These are phyloP conservation scores for Xylaria hypoxylon DNA, from an alignment of 2,329 filamentous ascomycete genomes.

Conservation along the genomic window DNA sequence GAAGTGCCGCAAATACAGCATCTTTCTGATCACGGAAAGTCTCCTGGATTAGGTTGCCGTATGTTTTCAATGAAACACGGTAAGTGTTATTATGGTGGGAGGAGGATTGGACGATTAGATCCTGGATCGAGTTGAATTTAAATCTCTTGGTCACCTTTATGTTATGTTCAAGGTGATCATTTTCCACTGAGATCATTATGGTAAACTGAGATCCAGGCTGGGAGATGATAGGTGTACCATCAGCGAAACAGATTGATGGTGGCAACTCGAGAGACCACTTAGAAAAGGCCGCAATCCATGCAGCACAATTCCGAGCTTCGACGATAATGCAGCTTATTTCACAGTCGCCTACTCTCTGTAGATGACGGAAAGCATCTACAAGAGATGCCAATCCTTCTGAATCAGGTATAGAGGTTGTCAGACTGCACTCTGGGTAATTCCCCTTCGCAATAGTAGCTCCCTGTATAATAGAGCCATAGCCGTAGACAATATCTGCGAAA, in stretches of 20 bases:
- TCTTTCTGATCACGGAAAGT: neutral
- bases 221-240: constrained; percentile 17
- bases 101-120: constrained; percentile 4
- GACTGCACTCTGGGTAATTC: neutral
- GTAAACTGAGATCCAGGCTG: constrained; percentile 23
- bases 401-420: neutral
- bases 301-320: neutral
- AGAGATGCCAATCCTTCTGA: constrained; percentile 2
- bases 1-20: constrained; percentile 16
- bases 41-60: neutral
- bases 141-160: constrained; percentile 2
- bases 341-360: constrained; percentile 12
- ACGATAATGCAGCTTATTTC: neutral
- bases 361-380: constrained; percentile 24
- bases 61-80: neutral
- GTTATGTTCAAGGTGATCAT: neutral
- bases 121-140: constrained; percentile 11
- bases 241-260: constrained; percentile 12
- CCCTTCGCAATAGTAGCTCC: neutral
- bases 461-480: constrained; percentile 4
- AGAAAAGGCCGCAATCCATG: constrained; percentile 23
- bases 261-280: constrained; percentile 21
- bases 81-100: neutral
- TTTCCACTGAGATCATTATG: neutral
- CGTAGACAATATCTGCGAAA: constrained; percentile 14